phyloP scores from a whole-genome alignment of 2,329 filamentous ascomycete genomes.

The Xylariaceae sp. region DNA sequence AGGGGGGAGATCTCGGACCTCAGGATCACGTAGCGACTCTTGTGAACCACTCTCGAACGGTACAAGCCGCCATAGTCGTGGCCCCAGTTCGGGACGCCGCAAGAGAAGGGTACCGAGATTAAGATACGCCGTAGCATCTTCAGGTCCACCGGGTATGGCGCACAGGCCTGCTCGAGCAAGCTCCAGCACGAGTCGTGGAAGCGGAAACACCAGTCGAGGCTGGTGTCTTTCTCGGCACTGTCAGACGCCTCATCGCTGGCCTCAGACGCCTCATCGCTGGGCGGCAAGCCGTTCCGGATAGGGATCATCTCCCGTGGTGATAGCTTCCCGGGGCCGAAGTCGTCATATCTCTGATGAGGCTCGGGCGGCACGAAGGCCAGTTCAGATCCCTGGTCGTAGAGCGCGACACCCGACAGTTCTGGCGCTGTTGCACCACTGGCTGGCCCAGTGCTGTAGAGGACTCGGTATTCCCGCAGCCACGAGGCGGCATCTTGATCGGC shows the following conservation, averaged over 20 bases:
- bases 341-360: slow-evolving; percentile 20
- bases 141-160: slow-evolving; percentile 19
- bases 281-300: slow-evolving; percentile 18
- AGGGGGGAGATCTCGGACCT: slow-evolving; percentile 17
- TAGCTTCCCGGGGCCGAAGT: slow-evolving; percentile 9
- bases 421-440: slow-evolving; percentile 8
- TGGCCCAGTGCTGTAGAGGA: slow-evolving; percentile 21
- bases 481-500: no score
- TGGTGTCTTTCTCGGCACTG: slow-evolving; percentile 9
- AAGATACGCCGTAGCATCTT: slow-evolving; percentile 23
- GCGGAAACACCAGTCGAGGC: slow-evolving; percentile 23
- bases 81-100: slow-evolving; percentile 22
- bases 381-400: slow-evolving; percentile 7
- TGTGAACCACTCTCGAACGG: slow-evolving; percentile 5
- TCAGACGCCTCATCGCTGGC: slow-evolving; percentile 10
- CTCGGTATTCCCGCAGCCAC: slow-evolving; percentile 22
- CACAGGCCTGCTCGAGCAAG: slow-evolving; percentile 21
- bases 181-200: slow-evolving; percentile 27
- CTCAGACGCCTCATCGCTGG: slow-evolving; percentile 10
- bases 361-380: slow-evolving; percentile 17
- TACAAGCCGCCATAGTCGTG: slow-evolving; percentile 26
- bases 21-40: slow-evolving; percentile 14
- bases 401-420: slow-evolving; percentile 22
- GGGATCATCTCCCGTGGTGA: slow-evolving; percentile 15
- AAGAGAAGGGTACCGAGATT: slow-evolving; percentile 20